A percentile compares a stretch with the other conserved stretches of the same genome.
Evolutionary conservation across 139 green algal genomes (phyloP).

Genomic region (Astrephomene gubernaculifera): DNA sequence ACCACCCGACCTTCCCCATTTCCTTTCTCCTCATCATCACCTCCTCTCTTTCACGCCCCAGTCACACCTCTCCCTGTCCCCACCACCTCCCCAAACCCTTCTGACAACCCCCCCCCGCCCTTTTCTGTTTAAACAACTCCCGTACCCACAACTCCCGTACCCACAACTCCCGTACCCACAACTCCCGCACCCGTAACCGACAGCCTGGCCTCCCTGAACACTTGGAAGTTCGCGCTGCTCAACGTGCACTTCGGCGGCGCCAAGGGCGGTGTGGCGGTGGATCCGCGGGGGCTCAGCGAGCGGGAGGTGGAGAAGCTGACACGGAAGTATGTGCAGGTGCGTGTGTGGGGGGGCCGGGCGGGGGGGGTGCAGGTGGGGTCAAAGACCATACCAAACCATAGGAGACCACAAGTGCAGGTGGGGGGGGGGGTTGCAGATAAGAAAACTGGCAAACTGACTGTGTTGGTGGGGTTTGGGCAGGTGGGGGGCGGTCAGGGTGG

Average conservation of each 20-base stretch:
- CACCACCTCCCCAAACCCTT: too few relatives aligned
- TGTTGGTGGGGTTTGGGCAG: too few relatives aligned
- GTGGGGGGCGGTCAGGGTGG: too few relatives aligned
- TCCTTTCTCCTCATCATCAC: too few relatives aligned
- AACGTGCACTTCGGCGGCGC: constrained; percentile 92
- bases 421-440: too few relatives aligned
- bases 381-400: neutral
- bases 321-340: constrained; percentile 79
- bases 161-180: too few relatives aligned
- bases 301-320: constrained; percentile 84
- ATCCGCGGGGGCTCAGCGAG: constrained; percentile 63
- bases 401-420: too few relatives aligned
- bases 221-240: constrained; percentile 92
- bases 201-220: constrained; percentile 86
- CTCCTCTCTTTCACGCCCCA: neutral
- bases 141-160: too few relatives aligned
- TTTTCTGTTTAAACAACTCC: too few relatives aligned
- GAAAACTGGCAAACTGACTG: too few relatives aligned
- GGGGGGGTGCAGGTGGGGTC: neutral
- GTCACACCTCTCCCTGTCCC: neutral
- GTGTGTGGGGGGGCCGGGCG: neutral
- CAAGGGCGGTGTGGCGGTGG: constrained; percentile 65
- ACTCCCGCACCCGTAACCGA: neutral
- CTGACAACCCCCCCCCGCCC: neutral
- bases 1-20: too few relatives aligned